Base-by-base conservation (phyloP, 345 rosid genomes). In the Arabis alpina region DNA sequence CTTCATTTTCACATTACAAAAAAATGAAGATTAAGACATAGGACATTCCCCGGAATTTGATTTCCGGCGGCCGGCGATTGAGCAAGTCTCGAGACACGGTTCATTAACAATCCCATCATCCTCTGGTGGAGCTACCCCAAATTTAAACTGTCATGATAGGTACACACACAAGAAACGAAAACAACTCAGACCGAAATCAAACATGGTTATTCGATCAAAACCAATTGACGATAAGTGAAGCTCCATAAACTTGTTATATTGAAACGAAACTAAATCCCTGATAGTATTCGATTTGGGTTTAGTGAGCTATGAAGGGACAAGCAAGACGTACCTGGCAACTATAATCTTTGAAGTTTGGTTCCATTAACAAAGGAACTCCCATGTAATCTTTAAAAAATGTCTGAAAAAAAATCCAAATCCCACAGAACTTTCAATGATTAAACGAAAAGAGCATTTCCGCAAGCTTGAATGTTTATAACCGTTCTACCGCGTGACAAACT, bases 311-410 rank as follows among this genome's bases (percentile, higher is more conserved):
- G 36, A 32, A 30, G 41, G 47, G 13, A 13, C 1, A n/a, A 60
- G 49, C 45, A 74, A 59, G 15, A 52, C 0, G 37, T 77, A 93
- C 97, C 92, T 89, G 97, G 60, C 96, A 91, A 77, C 96, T 88
- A 70, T 87, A 87, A 62, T 93, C 97, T 19, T 53, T 77, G 79
- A 93, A 91, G 84, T 93, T 85, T 28, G 98, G 98, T 79, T 91
- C 94, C 96, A 91, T 91, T 70, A 86, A 42, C 54, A 89, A 53
- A 58, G 98, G 92, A 58, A 91, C 86, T 44, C 96, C 98, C 97
- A 85, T 86, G 79, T 82, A 82, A 54, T 93, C 91, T 75, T 81
- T 86, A 80, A 89, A 88, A 79, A 91, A 91, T 24, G 85, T 81
- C 98, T 91, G 68, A 24, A 56, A 27, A 34, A 43, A 67, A 16